phyloP scores from a whole-genome alignment of 164 flowering plant genomes.

The Liriodendron chinense region DNA sequence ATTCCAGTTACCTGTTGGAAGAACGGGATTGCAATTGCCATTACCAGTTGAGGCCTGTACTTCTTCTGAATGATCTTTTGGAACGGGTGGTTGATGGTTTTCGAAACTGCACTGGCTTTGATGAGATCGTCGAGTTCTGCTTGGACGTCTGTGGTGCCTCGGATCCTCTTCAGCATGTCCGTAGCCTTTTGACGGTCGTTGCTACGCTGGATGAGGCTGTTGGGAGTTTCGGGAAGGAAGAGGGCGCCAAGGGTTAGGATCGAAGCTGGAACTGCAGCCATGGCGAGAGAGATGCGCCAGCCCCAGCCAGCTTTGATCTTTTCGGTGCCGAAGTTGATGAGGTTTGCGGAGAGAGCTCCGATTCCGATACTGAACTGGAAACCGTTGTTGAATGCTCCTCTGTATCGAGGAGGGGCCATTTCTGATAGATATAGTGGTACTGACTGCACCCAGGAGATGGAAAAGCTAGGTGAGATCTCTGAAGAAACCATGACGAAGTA shows the following conservation, averaged over 20 bases:
- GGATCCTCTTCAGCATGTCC: constrained; percentile 25
- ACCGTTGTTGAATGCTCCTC: constrained; percentile 59
- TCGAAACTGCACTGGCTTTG: constrained; percentile 13
- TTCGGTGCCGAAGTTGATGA: constrained; percentile 26
- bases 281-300: constrained; percentile 29
- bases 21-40: constrained; percentile 28
- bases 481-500: no score
- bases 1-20: constrained; percentile 31
- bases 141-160: constrained; percentile 54
- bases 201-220: constrained; percentile 23
- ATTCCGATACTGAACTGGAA: constrained; percentile 55
- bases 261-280: constrained; percentile 28
- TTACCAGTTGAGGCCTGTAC: constrained; percentile 25
- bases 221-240: constrained; percentile 32
- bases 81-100: constrained; percentile 11
- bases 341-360: constrained; percentile 32
- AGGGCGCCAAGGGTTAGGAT: constrained; percentile 24
- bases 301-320: constrained; percentile 27
- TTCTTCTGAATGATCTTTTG: constrained; percentile 6
- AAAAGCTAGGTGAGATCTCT: neutral
- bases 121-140: constrained; percentile 44
- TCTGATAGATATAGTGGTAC: constrained; percentile 76
- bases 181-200: constrained; percentile 14
- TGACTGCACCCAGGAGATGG: constrained; percentile 33
- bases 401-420: constrained; percentile 46